Base-by-base conservation (phyloP, 2,329 filamentous ascomycete genomes). In the Apiospora koreana region DNA sequence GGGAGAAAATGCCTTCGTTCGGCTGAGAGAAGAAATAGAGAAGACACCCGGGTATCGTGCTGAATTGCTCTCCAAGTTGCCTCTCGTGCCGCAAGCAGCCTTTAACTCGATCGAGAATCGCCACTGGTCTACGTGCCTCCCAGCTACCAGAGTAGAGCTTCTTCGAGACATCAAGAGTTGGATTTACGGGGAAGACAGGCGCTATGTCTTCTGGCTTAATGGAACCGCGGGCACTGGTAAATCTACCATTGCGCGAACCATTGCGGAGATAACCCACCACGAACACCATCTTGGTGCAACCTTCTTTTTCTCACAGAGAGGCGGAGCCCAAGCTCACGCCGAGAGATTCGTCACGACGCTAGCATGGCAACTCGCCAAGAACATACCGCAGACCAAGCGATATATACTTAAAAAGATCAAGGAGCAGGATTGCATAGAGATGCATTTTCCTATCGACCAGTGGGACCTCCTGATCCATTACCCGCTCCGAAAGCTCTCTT, bases 271-370 rank as follows among this genome's bases (percentile, higher is more conserved):
- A 1, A 71, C 72, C 4, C 45, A 21, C 25, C 23, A 71, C 0
- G 38, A 14, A 6, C 46, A 69, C 2, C 23, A 42, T 0, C 73
- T 78, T 10, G 75, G 73, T 0, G 77, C 73, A 0, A 77, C 65
- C 71, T 85, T 86, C 72, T 85, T 85, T 75, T 86, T 86, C 74
- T 83, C 83, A 68, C 79, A 77, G 71, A 81, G 80, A 2, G 80
- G 83, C 66, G 76, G 74, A 3, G 80, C 84, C 71, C 77, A 80
- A 42, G 78, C 79, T 1, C 78, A 78, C 67, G 76, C 79, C 2
- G 72, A 71, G 3, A 78, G 75, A 62, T 76, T 86, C 41, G 78
- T 86, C 18, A 75, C 81, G 0, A 85, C 83, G 0, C 74, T 86
- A 42, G 79, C 80, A 8, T 68, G 68, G 18, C 75, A 83, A 31